Conservation (phyloP, 495 filamentous ascomycete species). For the Bacidia rubella region DNA sequence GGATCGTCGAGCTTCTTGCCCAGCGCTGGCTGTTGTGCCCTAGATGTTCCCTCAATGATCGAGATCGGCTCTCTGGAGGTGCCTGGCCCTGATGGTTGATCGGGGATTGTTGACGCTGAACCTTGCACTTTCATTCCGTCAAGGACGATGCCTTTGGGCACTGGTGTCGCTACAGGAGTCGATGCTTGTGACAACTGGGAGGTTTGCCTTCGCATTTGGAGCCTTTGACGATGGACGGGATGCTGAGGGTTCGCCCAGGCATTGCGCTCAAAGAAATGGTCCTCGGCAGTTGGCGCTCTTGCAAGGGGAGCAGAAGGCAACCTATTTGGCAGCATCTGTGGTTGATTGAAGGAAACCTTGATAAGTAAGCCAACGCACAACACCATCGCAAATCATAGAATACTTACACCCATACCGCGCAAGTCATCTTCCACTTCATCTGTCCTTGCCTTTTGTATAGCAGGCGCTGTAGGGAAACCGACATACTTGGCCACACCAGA, state of each 20-base stretch:
- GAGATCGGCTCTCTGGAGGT: conserved; percentile 35
- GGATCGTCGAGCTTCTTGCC: neutral
- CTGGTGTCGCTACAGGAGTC: conserved; percentile 36
- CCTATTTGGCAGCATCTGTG: conserved; percentile 5
- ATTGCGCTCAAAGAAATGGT: conserved; percentile 69
- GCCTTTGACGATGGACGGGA: conserved; percentile 43
- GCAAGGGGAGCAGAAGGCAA: conserved; percentile 23
- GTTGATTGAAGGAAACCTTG: neutral
- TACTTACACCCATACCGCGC: conserved; percentile 77
- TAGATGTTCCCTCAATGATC: conserved; percentile 1
- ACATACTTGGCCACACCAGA: conserved; percentile 86
- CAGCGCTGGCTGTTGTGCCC: neutral
- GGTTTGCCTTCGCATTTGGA: conserved; percentile 26
- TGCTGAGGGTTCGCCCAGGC: conserved; percentile 85
- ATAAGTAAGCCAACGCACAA: neutral
- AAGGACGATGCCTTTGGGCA: conserved; percentile 31
- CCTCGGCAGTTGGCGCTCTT: conserved; percentile 51
- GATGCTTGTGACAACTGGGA: conserved; percentile 21
- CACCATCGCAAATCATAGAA: neutral
- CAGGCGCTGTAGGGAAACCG: conserved; percentile 89
- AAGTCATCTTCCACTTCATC: conserved; percentile 75
- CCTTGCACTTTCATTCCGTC: conserved; percentile 41
- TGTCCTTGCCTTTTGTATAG: conserved; percentile 53
- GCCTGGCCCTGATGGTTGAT: conserved; percentile 33
- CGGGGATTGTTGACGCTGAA: conserved; percentile 43